Evolutionary conservation across 2,329 filamentous ascomycete genomes (phyloP).

Genomic region (Sporothrix dimorphospora): DNA sequence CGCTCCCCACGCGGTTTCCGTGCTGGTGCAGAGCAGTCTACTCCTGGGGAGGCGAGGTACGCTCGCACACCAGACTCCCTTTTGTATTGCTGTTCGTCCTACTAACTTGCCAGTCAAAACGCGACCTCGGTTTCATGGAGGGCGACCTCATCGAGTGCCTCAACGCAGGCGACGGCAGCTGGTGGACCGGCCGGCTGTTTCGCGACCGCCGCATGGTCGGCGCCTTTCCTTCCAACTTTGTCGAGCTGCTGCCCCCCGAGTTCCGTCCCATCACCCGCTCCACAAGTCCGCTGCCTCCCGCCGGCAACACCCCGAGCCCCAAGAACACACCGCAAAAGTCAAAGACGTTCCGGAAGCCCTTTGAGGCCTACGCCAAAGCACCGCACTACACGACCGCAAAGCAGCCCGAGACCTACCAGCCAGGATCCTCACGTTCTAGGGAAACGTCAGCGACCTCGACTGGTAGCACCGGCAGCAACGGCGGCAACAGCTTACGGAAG

Average conservation of each 20-base stretch:
- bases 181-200: conserved; percentile 94
- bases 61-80: not conserved
- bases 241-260: conserved; percentile 81
- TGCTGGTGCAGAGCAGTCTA: conserved; percentile 50
- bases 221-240: conserved; percentile 96
- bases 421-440: conserved; percentile 45
- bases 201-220: conserved; percentile 90
- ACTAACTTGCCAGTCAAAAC: conserved; percentile 67
- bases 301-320: conserved; percentile 57
- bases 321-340: conserved; percentile 61
- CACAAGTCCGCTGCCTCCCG: conserved; percentile 60
- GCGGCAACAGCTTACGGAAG: conserved; percentile 34
- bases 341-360: conserved; percentile 67
- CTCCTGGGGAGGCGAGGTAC: conserved; percentile 86
- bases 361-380: conserved; percentile 68
- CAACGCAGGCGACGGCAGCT: conserved; percentile 95
- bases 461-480: conserved; percentile 35
- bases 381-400: conserved; percentile 68
- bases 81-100: not conserved
- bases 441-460: conserved; percentile 50
- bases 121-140: conserved; percentile 94
- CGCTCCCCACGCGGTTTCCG: conserved; percentile 31
- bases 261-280: conserved; percentile 75
- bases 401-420: conserved; percentile 60
- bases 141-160: conserved; percentile 97